phyloP scores from a whole-genome alignment of 768 basidiomycete genomes.

The Collybia sp. region DNA sequence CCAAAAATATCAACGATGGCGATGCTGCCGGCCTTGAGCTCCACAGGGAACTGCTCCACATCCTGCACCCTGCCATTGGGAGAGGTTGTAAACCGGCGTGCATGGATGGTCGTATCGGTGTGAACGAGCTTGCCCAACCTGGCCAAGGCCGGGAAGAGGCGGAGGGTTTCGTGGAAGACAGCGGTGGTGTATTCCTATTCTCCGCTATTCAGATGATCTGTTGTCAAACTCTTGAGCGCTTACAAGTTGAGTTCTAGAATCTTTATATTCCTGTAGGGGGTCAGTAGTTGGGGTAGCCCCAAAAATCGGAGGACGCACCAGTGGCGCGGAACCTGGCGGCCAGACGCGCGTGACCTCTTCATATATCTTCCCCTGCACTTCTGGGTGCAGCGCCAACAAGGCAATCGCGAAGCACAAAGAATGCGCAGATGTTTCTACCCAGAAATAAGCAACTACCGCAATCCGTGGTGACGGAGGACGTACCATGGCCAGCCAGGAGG shows the following conservation, averaged over 20 bases:
- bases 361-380: conserved; percentile 39
- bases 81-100: conserved; percentile 24
- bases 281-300: background rate
- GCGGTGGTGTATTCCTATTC: conserved; percentile 39
- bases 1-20: conserved; percentile 36
- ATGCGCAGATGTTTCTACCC: conserved; percentile 47
- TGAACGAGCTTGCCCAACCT: conserved; percentile 29
- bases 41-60: conserved; percentile 25
- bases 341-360: conserved; percentile 35
- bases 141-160: conserved; percentile 31
- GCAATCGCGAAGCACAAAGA: conserved; percentile 36
- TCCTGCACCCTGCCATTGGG: conserved; percentile 19
- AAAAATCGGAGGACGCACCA: conserved; percentile 18
- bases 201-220: no score
- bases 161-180: conserved; percentile 41
- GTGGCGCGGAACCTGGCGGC: conserved; percentile 22
- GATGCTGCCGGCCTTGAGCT: conserved; percentile 31
- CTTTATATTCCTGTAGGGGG: conserved; percentile 31
- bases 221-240: no score
- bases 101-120: conserved; percentile 28
- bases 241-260: conserved; percentile 32
- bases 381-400: conserved; percentile 46
- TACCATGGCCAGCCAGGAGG: no score
- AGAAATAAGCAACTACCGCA: no score
- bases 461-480: no score